Percentiles rank a stretch among this genome's conserved stretches.
These are phyloP conservation scores for Moricandia arvensis DNA, from an alignment of 345 rosid genomes.

Conservation along the genomic window DNA sequence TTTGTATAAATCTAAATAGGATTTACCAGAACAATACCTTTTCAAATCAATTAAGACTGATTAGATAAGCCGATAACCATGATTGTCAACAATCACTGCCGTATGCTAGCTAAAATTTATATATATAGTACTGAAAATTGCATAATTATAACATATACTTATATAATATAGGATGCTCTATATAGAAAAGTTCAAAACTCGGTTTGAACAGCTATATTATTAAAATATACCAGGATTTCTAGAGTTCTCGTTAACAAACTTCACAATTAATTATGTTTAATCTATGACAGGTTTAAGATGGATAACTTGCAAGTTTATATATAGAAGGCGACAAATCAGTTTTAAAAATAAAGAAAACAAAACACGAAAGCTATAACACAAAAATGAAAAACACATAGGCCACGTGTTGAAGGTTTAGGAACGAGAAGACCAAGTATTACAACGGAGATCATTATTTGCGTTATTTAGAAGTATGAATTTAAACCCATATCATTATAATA, in stretches of 20 bases:
- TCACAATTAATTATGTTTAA: neutral
- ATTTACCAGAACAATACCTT: neutral
- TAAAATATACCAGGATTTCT: neutral
- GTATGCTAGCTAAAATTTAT: neutral
- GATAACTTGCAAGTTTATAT: neutral
- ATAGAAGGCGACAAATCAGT: neutral
- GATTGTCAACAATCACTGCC: neutral
- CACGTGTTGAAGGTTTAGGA: neutral
- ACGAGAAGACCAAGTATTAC: neutral
- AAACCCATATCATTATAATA: no score
- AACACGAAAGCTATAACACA: neutral
- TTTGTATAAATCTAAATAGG: neutral
- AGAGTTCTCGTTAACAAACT: neutral
- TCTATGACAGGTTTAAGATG: neutral
- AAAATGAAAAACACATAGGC: neutral
- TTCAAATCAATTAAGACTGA: neutral
- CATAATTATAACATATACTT: neutral
- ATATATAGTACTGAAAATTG: neutral
- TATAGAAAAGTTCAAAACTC: neutral
- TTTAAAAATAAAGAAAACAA: neutral
- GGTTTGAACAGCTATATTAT: neutral
- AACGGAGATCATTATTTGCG: no score
- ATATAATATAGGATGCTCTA: neutral
- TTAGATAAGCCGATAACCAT: neutral
- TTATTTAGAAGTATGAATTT: no score